These are phyloP conservation scores for Amauroascus niger DNA, from an alignment of 2,329 filamentous ascomycete genomes.

Conservation along the genomic window DNA sequence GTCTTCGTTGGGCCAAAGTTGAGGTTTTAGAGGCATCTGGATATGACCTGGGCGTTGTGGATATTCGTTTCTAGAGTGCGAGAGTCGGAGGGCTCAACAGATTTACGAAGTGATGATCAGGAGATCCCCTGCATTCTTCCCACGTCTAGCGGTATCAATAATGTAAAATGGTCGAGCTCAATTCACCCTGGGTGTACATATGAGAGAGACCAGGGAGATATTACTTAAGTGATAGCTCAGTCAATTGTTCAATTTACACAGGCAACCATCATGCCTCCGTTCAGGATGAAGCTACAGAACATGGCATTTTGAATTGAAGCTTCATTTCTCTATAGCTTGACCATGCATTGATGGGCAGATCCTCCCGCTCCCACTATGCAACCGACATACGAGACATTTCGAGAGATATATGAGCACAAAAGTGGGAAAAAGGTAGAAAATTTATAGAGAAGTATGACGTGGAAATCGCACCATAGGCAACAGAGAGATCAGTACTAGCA, in stretches of 20 bases:
- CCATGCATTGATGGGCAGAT: conserved; percentile 7
- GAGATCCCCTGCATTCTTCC: no score
- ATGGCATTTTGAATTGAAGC: conserved; percentile 1
- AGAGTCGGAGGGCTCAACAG: not conserved
- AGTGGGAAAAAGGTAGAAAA: not conserved
- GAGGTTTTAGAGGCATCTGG: conserved; percentile 51
- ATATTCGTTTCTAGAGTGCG: not conserved
- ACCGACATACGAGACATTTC: conserved; percentile 10
- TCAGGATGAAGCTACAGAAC: not conserved
- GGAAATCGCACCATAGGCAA: not conserved
- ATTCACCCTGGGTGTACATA: no score
- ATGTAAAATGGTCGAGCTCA: no score
- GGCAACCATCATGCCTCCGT: not conserved
- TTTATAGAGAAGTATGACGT: not conserved
- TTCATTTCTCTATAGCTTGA: conserved; percentile 16
- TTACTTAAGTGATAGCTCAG: not conserved
- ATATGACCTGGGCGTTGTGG: not conserved
- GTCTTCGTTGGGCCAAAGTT: conserved; percentile 84
- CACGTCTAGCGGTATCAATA: no score
- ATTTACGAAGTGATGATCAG: not conserved
- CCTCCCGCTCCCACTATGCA: conserved; percentile 1
- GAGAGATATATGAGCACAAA: conserved; percentile 4
- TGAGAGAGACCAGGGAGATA: not conserved
- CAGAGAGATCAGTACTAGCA: not conserved
- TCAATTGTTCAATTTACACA: not conserved